Percentiles rank a stretch among this genome's conserved stretches.
Evolutionary conservation across 495 filamentous ascomycete species (phyloP).

Genomic region (Lasiosphaeria ovina): DNA sequence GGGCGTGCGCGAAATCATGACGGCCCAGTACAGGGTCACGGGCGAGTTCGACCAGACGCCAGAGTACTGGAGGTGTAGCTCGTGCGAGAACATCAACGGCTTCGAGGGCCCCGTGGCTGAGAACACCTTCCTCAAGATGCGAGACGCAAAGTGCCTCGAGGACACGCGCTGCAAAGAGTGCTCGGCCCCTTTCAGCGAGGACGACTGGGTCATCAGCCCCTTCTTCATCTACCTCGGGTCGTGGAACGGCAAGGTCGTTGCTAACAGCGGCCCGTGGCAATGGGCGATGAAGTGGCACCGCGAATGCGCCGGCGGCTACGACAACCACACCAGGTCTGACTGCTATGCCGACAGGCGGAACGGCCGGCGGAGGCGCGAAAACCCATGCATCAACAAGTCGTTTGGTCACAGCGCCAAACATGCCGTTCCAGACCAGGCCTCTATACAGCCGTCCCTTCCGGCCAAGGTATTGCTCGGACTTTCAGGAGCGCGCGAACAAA

Average conservation of each 20-base stretch:
- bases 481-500: not conserved
- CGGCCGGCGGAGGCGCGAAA: slow-evolving; percentile 19
- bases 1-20: slow-evolving; percentile 20
- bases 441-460: not conserved
- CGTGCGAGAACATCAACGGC: slow-evolving; percentile 19
- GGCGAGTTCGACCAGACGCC: slow-evolving; percentile 28
- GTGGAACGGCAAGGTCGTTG: slow-evolving; percentile 23
- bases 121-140: slow-evolving; percentile 19
- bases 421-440: not conserved
- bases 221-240: slow-evolving; percentile 22
- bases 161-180: slow-evolving; percentile 17
- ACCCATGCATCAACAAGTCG: slow-evolving; percentile 21
- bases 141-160: slow-evolving; percentile 7
- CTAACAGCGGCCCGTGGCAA: slow-evolving; percentile 23
- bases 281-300: slow-evolving; percentile 23
- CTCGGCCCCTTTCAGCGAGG: slow-evolving; percentile 13
- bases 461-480: too few relatives aligned
- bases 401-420: not conserved
- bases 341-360: slow-evolving; percentile 17
- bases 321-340: slow-evolving; percentile 15
- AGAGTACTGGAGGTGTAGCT: slow-evolving; percentile 20
- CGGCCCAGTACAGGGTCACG: slow-evolving; percentile 7
- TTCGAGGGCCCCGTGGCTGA: slow-evolving; percentile 8
- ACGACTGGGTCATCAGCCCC: slow-evolving; percentile 24
- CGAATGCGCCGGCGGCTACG: slow-evolving; percentile 5